Evolutionary conservation across 441 rosid species (phyloP), one percentile per base, ranked within the genome.

Genomic region (Aquilaria agallochum): DNA sequence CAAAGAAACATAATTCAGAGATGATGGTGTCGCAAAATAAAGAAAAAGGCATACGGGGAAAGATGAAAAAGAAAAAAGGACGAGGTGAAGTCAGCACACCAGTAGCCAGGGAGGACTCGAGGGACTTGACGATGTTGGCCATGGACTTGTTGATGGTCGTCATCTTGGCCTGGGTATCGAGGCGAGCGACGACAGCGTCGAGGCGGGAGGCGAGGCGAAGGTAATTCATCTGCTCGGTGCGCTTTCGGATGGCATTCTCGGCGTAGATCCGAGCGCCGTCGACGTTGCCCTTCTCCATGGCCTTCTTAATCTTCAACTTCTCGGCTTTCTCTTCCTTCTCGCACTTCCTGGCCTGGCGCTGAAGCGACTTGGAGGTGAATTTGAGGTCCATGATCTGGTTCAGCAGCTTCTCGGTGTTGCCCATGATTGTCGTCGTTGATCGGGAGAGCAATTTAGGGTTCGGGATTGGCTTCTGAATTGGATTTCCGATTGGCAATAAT

Each of bases 121-220:
- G 97, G 4, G 97, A 92, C 67, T 89, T 92, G 64, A 92, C 97
- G 65, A 92, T 89, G 50, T 71, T 64, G 3, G 68, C 83, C 96
- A 89, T 92, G 58, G 96, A 89, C 70, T 89, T 87, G 68, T 80
- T 89, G 72, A 92, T 84, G 50, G 88, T 78, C 69, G 92, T 69
- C 97, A 92, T 92, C 80, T 92, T 92, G 30, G 97, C 93, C 81
- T 92, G 97, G 2, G 97, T 89, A 72, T 92, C 97, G 44, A 89
- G 82, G 36, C 95, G 75, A 48, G 97, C 90, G 13, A 92, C 97
- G 27, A 92, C 97, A 58, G 95, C 97, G 53, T 92, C 96, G 9
- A 92, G 88, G 20, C 97, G 77, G 40, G 96, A 92, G 12, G 97
- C 70, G 49, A 92, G 90, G 32, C 96, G 84, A 44, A 92, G 92